Evolutionary conservation across 352 stramenopile genomes (phyloP).

Genomic region (Aphanomyces invadans): DNA sequence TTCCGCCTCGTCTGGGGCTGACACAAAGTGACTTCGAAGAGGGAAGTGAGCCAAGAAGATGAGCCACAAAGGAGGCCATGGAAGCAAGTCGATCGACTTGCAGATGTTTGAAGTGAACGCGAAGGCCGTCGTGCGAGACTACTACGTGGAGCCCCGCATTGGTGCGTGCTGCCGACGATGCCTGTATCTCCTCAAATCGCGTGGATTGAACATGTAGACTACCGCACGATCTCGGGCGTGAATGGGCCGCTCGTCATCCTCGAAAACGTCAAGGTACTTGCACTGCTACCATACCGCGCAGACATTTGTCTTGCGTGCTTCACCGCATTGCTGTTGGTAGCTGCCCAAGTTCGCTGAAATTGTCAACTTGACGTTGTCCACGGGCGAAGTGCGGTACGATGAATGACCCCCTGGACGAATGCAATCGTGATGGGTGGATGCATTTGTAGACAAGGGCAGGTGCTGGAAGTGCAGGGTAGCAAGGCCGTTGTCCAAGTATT

Average conservation of each 20-base stretch:
- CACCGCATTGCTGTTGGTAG: too few relatives aligned
- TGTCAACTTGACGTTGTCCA: slow-evolving; percentile 96
- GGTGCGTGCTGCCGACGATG: slow-evolving; percentile 35
- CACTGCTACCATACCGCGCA: too few relatives aligned
- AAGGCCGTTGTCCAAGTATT: slow-evolving; percentile 96
- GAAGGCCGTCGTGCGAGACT: slow-evolving; percentile 75
- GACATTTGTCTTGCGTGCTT: not conserved
- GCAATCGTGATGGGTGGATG: too few relatives aligned
- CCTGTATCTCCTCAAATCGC: not conserved
- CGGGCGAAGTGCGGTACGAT: slow-evolving; percentile 89
- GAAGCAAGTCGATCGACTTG: slow-evolving; percentile 22
- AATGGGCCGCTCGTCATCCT: slow-evolving; percentile 99
- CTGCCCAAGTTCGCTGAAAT: slow-evolving; percentile 98
- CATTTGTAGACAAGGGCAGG: slow-evolving; percentile 50
- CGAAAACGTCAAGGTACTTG: slow-evolving; percentile 98
- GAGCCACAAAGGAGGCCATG: slow-evolving; percentile 6
- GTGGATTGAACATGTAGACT: slow-evolving; percentile 48
- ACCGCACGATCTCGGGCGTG: slow-evolving; percentile 97
- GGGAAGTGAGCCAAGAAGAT: slow-evolving; percentile 4
- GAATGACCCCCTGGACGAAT: too few relatives aligned
- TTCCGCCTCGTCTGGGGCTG: slow-evolving; percentile 8
- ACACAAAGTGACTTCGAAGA: slow-evolving; percentile 9
- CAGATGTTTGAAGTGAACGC: slow-evolving; percentile 67
- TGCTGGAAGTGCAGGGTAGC: slow-evolving; percentile 96
- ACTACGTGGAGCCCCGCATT: slow-evolving; percentile 78